Conservation (phyloP, 495 filamentous ascomycete genomes). For the Penicillium riverlandense region DNA sequence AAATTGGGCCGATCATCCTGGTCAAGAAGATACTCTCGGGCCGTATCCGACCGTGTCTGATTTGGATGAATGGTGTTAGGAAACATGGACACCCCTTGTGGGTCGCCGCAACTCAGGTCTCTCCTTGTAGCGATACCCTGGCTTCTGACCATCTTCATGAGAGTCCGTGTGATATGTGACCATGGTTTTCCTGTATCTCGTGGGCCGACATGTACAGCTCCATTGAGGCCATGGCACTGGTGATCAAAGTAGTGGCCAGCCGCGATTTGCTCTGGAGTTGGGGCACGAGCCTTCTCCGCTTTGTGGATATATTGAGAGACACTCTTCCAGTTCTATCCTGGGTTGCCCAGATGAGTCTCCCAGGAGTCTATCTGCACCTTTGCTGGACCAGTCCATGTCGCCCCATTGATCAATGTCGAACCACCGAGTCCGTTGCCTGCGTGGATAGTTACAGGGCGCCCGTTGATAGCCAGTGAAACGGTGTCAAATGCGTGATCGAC, state of each 20-base stretch:
- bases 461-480: conserved; percentile 6
- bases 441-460: conserved; percentile 6
- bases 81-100: conserved; percentile 24
- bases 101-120: conserved; percentile 18
- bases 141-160: conserved; percentile 11
- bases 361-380: conserved; percentile 43
- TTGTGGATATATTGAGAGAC: conserved; percentile 36
- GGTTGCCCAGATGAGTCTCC: conserved; percentile 37
- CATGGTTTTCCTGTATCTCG: conserved; percentile 12
- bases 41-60: conserved; percentile 28
- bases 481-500: conserved; percentile 15
- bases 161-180: conserved; percentile 13
- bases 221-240: conserved; percentile 18
- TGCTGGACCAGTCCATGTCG: conserved; percentile 38
- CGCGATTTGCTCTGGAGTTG: conserved; percentile 7
- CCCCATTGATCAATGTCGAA: conserved; percentile 49
- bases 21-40: conserved; percentile 43
- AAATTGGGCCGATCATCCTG: conserved; percentile 35
- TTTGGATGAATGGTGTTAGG: conserved; percentile 13
- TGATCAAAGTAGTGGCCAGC: conserved; percentile 16
- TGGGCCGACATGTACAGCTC: conserved; percentile 16
- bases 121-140: conserved; percentile 9
- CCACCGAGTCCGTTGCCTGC: conserved; percentile 40
- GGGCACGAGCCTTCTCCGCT: conserved; percentile 10
- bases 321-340: conserved; percentile 45